These are phyloP conservation scores for Gnomoniopsis smithogilvyi DNA, from an alignment of 2,329 filamentous ascomycete species.

Conservation along the genomic window DNA sequence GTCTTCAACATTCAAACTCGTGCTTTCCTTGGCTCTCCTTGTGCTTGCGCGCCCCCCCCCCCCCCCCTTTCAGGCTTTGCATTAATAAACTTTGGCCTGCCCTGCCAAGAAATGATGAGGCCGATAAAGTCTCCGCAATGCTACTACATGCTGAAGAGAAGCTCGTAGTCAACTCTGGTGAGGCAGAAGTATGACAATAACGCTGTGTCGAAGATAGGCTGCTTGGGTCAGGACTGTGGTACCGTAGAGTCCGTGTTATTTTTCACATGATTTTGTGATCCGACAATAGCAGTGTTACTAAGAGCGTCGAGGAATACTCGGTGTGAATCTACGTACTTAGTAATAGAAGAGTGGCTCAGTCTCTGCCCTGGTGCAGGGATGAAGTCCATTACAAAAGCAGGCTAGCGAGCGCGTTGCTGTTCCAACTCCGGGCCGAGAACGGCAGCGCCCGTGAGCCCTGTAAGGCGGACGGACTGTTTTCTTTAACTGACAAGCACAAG, in stretches of 20 bases:
- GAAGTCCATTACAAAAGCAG: background rate
- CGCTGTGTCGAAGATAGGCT: too few species aligned
- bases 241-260: too few species aligned
- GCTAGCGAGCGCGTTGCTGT: background rate
- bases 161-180: background rate
- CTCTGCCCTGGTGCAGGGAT: too few species aligned
- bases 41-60: too few species aligned
- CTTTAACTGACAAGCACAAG: background rate
- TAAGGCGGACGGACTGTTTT: background rate
- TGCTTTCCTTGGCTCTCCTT: too few species aligned
- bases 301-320: too few species aligned
- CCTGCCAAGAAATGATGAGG: background rate
- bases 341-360: too few species aligned
- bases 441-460: background rate
- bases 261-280: too few species aligned
- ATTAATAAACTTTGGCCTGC: background rate
- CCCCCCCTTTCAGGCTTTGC: background rate
- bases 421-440: background rate
- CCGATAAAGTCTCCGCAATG: background rate
- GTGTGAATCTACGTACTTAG: too few species aligned
- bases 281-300: too few species aligned
- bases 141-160: background rate
- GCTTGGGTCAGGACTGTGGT: too few species aligned
- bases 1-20: background rate
- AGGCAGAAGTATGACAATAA: too few species aligned